These are phyloP conservation scores for Schwanniomyces sp. DNA, from an alignment of 805 yeast species.

Conservation along the genomic window DNA sequence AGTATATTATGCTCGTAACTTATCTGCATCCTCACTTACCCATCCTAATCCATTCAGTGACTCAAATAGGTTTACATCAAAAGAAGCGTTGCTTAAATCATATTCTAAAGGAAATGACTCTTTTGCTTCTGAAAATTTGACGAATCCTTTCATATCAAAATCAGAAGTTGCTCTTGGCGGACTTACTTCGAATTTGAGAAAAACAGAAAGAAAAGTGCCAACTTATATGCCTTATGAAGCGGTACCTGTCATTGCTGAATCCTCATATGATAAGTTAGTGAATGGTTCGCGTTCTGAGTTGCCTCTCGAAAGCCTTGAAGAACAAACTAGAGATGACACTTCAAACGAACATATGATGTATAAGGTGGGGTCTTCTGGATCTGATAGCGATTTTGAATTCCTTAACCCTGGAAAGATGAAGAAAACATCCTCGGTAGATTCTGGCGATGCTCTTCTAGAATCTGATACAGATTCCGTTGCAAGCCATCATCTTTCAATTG, in stretches of 20 bases:
- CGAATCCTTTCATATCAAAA: not conserved
- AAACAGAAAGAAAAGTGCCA: not conserved
- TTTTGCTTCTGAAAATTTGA: not conserved
- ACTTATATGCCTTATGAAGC: not conserved
- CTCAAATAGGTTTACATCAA: not conserved
- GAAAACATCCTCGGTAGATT: not conserved
- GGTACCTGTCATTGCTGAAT: not conserved
- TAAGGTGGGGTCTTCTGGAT: not conserved
- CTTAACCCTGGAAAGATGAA: not conserved
- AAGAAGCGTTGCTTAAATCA: not conserved
- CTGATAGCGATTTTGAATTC: not conserved
- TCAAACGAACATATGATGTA: not conserved
- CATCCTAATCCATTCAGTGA: slow-evolving; percentile 2
- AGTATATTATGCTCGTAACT: too few relatives aligned
- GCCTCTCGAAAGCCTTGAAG: not conserved
- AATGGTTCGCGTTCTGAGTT: not conserved
- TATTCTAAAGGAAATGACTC: not conserved
- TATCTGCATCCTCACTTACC: not conserved
- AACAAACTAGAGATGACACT: not conserved
- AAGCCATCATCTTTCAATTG: not conserved
- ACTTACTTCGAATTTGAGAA: not conserved
- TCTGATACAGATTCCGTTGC: not conserved
- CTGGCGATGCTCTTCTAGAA: not conserved
- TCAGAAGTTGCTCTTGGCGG: not conserved
- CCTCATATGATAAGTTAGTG: not conserved